Percentiles rank a stretch among this genome's conserved stretches.
These are phyloP conservation scores for Saturnispora mendoncae DNA, from an alignment of 805 yeast genomes.

Conservation along the genomic window DNA sequence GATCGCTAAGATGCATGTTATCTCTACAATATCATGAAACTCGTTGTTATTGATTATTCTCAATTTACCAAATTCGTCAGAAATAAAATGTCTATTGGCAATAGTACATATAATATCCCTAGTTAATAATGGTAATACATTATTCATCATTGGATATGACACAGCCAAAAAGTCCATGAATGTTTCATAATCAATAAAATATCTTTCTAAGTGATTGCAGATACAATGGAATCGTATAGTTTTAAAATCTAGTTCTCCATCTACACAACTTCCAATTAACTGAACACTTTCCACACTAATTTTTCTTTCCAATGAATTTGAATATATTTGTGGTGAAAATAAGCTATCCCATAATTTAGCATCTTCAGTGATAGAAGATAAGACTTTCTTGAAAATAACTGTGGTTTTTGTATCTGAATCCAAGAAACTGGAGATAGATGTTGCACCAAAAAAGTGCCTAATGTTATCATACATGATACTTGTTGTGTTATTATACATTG, in stretches of 20 bases:
- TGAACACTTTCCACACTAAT: conserved; percentile 7
- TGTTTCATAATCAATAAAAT: conserved; percentile 14
- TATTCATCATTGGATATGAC: conserved; percentile 5
- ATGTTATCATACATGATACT: conserved; percentile 5
- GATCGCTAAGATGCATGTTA: conserved; percentile 18
- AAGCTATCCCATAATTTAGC: conserved; percentile 7
- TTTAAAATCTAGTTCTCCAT: conserved; percentile 4
- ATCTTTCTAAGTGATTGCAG: conserved; percentile 15
- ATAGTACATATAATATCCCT: conserved; percentile 9
- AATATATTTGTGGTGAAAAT: conserved; percentile 10
- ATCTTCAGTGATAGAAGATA: conserved; percentile 10
- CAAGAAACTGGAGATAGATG: conserved; percentile 7
- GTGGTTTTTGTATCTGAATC: conserved; percentile 8
- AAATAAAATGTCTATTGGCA: conserved; percentile 11
- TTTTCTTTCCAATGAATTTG: conserved; percentile 10
- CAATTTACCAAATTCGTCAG: conserved; percentile 8
- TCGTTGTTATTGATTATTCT: conserved; percentile 12
- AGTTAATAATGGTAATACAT: conserved; percentile 17
- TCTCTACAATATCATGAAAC: conserved; percentile 18
- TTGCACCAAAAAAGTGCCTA: conserved; percentile 11
- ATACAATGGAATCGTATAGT: conserved; percentile 7
- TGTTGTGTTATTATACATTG: neutral
- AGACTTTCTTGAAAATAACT: conserved; percentile 4
- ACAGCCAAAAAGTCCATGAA: conserved; percentile 4
- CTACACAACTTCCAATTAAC: neutral